Evolutionary conservation across 257 asterid species (phyloP), one percentile per base, ranked within the genome.

Genomic region (Ilex aquifolium): DNA sequence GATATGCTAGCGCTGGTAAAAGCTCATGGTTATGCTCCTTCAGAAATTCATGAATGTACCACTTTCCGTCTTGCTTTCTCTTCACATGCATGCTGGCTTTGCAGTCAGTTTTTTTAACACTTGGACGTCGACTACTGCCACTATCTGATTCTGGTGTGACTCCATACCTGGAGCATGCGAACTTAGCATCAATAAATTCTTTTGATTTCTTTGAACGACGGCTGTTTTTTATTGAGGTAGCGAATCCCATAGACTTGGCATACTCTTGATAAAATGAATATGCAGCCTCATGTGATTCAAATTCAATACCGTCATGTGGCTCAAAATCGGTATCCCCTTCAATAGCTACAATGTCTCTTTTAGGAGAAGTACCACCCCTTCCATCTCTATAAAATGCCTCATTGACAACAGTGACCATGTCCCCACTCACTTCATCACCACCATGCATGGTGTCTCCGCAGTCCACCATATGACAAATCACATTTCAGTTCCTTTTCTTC

Each of bases 171-270:
- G 97, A 91, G 69, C 98, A 91, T 0, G 98, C 96, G 59, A 88
- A 91, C 64, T 91, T 91, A 65, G 99, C 97, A 65, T 92, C 99
- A 15, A 92, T 92, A 63, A 92, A 92, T 66, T 92, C 99, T 74
- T 92, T 92, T 13, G 95, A 85, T 69, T 89, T 92, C 82, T 92
- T 92, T 13, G 99, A 89, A 57, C 95, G 91, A 5, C 99, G 96
- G 68, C 99, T 92, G 51, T 92, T 92, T 77, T 89, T 92, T 62
- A 92, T 92, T 0, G 99, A 92, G 69, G 97, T 87, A 64, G 97
- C 89, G 86, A 92, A 92, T 40, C 99, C 99, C 99, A 92, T 89
- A 2, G 99, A 89, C 77, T 92, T 92, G 57, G 97, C 97, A 72
- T 89, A 89, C 65, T 89, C 97, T 76, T 92, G 99, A 77, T 92